A percentile compares a stretch with the other conserved stretches of the same genome.
phyloP scores from a whole-genome alignment of 163 green algal species.

The Scenedesmus sp. region DNA sequence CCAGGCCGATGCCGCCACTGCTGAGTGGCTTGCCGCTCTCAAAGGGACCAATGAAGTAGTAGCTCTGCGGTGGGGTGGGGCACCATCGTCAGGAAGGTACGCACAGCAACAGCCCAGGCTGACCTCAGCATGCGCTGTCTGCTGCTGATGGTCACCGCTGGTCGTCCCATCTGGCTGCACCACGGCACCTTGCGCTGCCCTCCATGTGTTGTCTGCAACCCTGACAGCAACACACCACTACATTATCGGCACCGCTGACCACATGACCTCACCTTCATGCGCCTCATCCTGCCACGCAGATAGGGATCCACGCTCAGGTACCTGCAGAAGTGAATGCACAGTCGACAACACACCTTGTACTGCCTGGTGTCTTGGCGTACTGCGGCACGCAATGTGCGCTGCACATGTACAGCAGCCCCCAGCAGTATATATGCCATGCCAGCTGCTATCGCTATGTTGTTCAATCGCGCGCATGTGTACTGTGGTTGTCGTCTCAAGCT shows the following conservation, averaged over 20 bases:
- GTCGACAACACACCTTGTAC: neutral
- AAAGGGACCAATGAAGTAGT: constrained; percentile 36
- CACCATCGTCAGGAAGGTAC: no score
- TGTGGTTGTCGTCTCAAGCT: no score
- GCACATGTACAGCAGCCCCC: neutral
- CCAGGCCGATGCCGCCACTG: constrained; percentile 4
- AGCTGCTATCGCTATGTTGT: no score
- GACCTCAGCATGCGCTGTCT: no score
- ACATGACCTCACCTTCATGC: neutral
- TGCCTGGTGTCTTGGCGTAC: neutral
- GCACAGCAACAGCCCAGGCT: neutral
- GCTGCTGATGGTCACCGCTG: no score
- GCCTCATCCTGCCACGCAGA: constrained; percentile 35
- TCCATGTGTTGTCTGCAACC: no score
- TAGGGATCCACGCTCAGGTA: constrained; percentile 33
- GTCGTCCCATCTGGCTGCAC: no score
- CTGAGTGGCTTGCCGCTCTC: constrained; percentile 26
- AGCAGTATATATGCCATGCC: no score
- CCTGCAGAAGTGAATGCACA: neutral
- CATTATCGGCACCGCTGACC: no score
- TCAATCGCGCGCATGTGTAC: no score
- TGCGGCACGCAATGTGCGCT: neutral
- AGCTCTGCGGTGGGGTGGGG: neutral
- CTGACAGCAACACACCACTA: no score
- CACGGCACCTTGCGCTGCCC: no score